Conservation (phyloP, 768 basidiomycete species). For the Xerocomellus amylosporus region DNA sequence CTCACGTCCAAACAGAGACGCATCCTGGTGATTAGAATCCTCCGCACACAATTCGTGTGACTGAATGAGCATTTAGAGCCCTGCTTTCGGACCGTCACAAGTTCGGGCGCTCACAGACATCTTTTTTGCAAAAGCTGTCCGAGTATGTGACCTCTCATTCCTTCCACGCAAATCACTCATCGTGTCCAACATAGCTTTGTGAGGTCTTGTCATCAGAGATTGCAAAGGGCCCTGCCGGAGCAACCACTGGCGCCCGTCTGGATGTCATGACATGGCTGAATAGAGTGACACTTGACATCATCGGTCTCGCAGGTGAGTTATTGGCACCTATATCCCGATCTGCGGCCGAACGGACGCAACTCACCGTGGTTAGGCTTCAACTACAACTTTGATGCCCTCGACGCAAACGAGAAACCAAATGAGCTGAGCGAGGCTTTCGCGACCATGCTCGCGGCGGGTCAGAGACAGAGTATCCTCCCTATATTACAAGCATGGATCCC, state of each 20-base stretch:
- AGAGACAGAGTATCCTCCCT: constrained; percentile 19
- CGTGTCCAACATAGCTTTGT: constrained; percentile 32
- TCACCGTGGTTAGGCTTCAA: constrained; percentile 34
- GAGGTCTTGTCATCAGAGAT: constrained; percentile 42
- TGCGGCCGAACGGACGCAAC: not conserved
- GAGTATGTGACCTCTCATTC: constrained; percentile 32
- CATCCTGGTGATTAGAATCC: constrained; percentile 24
- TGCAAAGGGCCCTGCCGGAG: constrained; percentile 18
- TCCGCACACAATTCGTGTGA: not conserved
- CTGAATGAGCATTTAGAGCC: constrained; percentile 40
- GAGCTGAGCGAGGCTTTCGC: constrained; percentile 34
- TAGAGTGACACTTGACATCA: constrained; percentile 36
- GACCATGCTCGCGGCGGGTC: constrained; percentile 16
- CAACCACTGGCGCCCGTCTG: constrained; percentile 7
- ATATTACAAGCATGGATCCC: constrained; percentile 38
- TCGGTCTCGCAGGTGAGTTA: constrained; percentile 36
- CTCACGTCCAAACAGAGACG: constrained; percentile 5
- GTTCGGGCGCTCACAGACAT: constrained; percentile 55
- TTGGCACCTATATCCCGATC: not conserved
- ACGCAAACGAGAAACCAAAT: constrained; percentile 20
- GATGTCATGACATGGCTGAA: constrained; percentile 36
- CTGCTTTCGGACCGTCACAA: constrained; percentile 60
- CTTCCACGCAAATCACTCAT: not conserved
- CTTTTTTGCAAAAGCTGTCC: constrained; percentile 53
- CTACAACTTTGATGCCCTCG: constrained; percentile 34